Evolutionary conservation across 768 basidiomycete genomes (phyloP).

Genomic region (Leccinum imitatum): DNA sequence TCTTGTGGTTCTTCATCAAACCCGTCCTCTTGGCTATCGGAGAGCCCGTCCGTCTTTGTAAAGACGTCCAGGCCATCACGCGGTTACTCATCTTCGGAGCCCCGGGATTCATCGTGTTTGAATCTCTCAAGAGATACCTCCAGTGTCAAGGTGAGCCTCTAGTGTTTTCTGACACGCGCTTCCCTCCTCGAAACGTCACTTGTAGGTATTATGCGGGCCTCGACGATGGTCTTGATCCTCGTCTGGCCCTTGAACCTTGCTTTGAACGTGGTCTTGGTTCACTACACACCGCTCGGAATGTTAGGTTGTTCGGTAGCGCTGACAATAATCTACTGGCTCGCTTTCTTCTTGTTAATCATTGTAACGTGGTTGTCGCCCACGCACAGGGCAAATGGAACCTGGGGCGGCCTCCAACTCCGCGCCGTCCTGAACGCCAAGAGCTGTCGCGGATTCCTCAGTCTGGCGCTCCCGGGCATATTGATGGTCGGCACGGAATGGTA

Average conservation of each 20-base stretch:
- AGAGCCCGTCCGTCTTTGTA: slow-evolving; percentile 55
- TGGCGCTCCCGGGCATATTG: slow-evolving; percentile 74
- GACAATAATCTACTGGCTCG: slow-evolving; percentile 68
- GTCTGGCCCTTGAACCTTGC: slow-evolving; percentile 65
- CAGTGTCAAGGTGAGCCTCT: slow-evolving; percentile 66
- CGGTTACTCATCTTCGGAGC: slow-evolving; percentile 63
- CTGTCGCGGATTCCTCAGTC: slow-evolving; percentile 57
- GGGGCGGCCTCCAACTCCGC: slow-evolving; percentile 55
- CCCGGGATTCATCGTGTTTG: slow-evolving; percentile 74
- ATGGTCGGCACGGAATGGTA: slow-evolving; percentile 85
- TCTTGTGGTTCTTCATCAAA: slow-evolving; percentile 64
- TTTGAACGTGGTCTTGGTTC: slow-evolving; percentile 61
- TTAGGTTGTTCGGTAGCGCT: slow-evolving; percentile 68
- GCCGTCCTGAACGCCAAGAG: slow-evolving; percentile 46
- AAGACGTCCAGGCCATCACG: slow-evolving; percentile 63
- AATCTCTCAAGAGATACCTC: slow-evolving; percentile 76
- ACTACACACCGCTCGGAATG: slow-evolving; percentile 60
- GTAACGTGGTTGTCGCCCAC: slow-evolving; percentile 49
- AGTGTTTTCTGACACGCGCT: neutral
- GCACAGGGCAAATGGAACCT: slow-evolving; percentile 58
- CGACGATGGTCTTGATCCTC: slow-evolving; percentile 61
- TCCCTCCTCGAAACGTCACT: neutral
- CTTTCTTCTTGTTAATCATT: slow-evolving; percentile 54
- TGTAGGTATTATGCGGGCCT: slow-evolving; percentile 71
- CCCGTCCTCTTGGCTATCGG: slow-evolving; percentile 63